Evolutionary conservation across 495 filamentous ascomycete species (phyloP), one percentile per base, ranked within the genome.

Genomic region (Penicillium psychrofluorescens): DNA sequence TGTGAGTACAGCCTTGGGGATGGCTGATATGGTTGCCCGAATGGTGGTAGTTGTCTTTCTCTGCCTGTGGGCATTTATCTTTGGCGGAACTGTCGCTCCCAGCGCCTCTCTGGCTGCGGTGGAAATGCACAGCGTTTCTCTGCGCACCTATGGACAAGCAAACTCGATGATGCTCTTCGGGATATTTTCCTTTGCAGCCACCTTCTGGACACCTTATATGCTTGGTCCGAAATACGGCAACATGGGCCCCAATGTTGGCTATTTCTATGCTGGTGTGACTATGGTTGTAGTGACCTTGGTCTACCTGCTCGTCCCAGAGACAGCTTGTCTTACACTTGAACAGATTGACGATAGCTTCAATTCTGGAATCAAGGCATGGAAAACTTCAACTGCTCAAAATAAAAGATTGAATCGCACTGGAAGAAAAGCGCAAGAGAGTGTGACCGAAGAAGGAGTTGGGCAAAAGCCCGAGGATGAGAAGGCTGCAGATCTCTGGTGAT

Each of bases 181-280:
- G 1, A 46, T 61, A 3, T 58, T 63, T 15, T 51, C 51, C 1
- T 63, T 63, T 32, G 57, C 37, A 11, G 59, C 59, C 2, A 46
- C 43, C 0, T 63, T 63, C 13, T 63, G 57, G 57, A 61, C 59
- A 0, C 59, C 59, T 0, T 63, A 63, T 8, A 63, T 63, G 59
- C 35, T 63, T 7, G 49, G 48, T 27, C 16, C 54, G 2, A 28
- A 54, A 6, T 46, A 63, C 41, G 59, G 57, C 5, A 45, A 59
- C n/a, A 63, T 63, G 59, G 59, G 59, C 0, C 27, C 54, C 6
- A 56, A 51, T 32, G 59, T 63, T 9, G 57, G 59, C 5, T 63
- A 63, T 28, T 63, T 61, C 14, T 63, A 63, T 37, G 54, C 55
- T 1, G 51, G 49, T 1, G 51, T 63, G 7, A 61, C 59, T 1